Evolutionary conservation across 768 basidiomycete genomes (phyloP), one percentile per base, ranked within the genome.

Genomic region (Hypholoma sublateritium): DNA sequence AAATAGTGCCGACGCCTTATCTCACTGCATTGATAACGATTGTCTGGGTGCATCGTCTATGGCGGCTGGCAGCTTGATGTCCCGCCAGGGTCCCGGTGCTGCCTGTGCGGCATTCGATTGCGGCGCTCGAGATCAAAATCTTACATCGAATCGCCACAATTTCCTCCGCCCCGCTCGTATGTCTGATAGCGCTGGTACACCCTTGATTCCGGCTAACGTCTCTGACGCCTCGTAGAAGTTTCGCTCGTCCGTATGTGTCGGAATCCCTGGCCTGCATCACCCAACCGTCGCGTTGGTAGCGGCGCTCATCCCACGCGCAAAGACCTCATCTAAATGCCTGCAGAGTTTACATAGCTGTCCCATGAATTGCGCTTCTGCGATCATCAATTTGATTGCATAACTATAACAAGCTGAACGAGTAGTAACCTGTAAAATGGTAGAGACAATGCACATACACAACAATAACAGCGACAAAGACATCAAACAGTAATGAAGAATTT

Each of bases 301-400:
- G 8, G 42, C 5, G 32, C 19, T 44, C 44, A 45, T 28, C 42
- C 41, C 25, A 14, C 11, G n/a, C 25, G 53, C 14, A 43, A 25
- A 24, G 53, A 53, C 43, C 45, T 53, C 14, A 8, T 44, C 43
- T 53, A 21, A 44, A n/a, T n/a, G n/a, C n/a, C n/a, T n/a, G n/a
- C n/a, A n/a, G n/a, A n/a, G n/a, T n/a, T n/a, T n/a, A 8, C 28
- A 9, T 16, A 25, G 6, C 16, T 25, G 21, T 8, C n/a, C 17
- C 16, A 53, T 44, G 39, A 16, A 17, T 14, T 5, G 13, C 39
- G 39, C 16, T 41, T 5, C 39, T 41, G 39, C 3, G 39, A 13
- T 41, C 39, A 41, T 41, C 17, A 17, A 8, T 41, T 41, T 6
- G 28, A 9, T 32, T 5, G 28, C 28, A 32, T 32, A 32, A 32